phyloP scores from a whole-genome alignment of 257 asterid species.

The Coffea canephora region DNA sequence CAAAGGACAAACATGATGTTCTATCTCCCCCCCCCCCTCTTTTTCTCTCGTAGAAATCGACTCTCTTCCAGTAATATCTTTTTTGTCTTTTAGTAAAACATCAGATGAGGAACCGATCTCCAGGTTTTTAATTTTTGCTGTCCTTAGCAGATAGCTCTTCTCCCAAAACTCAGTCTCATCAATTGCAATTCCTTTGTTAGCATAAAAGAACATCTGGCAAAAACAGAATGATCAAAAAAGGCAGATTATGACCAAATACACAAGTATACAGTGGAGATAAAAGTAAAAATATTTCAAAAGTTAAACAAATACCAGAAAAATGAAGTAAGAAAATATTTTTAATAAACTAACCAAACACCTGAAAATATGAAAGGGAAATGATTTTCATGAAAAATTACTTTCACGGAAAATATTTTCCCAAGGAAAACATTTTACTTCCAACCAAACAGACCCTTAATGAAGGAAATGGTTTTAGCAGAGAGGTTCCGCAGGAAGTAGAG shows the following conservation, averaged over 20 bases:
- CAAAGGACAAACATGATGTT: conserved; percentile 64
- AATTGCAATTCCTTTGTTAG: conserved; percentile 67
- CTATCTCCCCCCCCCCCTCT: conserved; percentile 44
- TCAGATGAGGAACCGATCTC: conserved; percentile 34
- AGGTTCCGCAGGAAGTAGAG: no score
- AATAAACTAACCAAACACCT: no score
- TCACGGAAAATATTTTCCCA: no score
- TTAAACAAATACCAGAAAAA: no score
- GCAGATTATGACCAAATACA: background rate
- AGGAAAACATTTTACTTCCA: no score
- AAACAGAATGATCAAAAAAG: conserved; percentile 9
- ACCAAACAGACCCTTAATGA: no score
- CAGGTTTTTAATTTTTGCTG: conserved; percentile 38
- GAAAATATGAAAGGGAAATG: no score
- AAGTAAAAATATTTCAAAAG: no score
- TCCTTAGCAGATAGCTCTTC: conserved; percentile 77
- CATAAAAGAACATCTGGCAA: conserved; percentile 82
- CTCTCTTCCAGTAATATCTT: conserved; percentile 42
- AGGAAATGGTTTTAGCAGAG: no score
- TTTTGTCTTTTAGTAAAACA: conserved; percentile 38
- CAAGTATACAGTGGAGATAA: background rate
- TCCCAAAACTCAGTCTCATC: conserved; percentile 97
- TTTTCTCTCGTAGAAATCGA: conserved; percentile 41
- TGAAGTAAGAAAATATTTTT: no score
- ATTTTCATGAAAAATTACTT: no score